A percentile compares a stretch with the other conserved stretches of the same genome.
These are phyloP conservation scores for Leccinum angustisporum DNA, from an alignment of 1,284 basidiomycete species.

Conservation along the genomic window DNA sequence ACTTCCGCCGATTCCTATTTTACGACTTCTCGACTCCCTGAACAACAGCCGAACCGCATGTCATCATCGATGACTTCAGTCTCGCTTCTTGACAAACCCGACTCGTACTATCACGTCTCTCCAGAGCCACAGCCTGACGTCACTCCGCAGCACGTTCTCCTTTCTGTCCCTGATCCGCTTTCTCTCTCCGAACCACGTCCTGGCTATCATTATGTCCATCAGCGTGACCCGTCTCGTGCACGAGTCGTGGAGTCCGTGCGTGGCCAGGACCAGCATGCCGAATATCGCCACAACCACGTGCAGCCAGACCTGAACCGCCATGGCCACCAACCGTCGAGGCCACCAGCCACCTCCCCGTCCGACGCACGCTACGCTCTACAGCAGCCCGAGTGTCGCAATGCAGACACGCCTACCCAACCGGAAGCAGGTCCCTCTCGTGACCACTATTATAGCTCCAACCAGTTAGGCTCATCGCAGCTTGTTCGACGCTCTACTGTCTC, in stretches of 20 bases:
- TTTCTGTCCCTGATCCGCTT: slow-evolving; percentile 33
- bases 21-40: slow-evolving; percentile 25
- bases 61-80: slow-evolving; percentile 31
- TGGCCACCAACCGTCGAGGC: slow-evolving; percentile 19
- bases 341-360: slow-evolving; percentile 20
- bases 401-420: slow-evolving; percentile 16
- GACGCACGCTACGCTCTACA: slow-evolving; percentile 23
- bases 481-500: slow-evolving; percentile 23
- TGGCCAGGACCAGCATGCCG: slow-evolving; percentile 28
- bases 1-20: slow-evolving; percentile 31
- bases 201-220: slow-evolving; percentile 34
- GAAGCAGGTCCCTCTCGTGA: slow-evolving; percentile 26
- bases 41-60: slow-evolving; percentile 29
- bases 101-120: slow-evolving; percentile 30
- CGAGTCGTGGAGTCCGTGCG: slow-evolving; percentile 27
- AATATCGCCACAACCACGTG: slow-evolving; percentile 30
- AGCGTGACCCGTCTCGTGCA: slow-evolving; percentile 28
- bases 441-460: slow-evolving; percentile 18
- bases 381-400: slow-evolving; percentile 15
- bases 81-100: slow-evolving; percentile 29
- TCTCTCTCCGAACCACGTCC: slow-evolving; percentile 30
- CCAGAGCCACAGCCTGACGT: slow-evolving; percentile 34
- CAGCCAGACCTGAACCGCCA: slow-evolving; percentile 17
- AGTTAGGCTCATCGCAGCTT: slow-evolving; percentile 18
- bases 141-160: slow-evolving; percentile 26